Conservation (phyloP, 495 filamentous ascomycete species). For the Neurospora sp. region DNA sequence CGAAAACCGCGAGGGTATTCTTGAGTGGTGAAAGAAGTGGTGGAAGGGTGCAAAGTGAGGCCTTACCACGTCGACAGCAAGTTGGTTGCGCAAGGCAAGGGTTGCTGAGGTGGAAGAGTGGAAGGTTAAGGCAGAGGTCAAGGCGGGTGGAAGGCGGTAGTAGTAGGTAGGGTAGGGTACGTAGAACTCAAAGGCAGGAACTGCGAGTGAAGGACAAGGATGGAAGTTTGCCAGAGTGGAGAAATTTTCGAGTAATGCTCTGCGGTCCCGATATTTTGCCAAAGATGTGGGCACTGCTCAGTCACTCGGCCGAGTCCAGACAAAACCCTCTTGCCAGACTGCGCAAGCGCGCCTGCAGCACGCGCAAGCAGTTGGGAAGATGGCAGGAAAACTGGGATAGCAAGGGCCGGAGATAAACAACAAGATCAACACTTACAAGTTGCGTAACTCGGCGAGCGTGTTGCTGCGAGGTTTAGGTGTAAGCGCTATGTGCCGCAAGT, state of each 20-base stretch:
- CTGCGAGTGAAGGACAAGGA: neutral
- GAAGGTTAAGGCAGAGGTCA: neutral
- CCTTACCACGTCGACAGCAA: neutral
- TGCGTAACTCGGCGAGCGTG: neutral
- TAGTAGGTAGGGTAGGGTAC: neutral
- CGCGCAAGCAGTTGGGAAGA: neutral
- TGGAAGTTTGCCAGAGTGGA: neutral
- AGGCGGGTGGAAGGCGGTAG: neutral
- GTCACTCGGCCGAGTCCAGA: neutral
- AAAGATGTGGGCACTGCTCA: neutral
- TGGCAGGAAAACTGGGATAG: neutral
- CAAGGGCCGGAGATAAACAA: neutral
- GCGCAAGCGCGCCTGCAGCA: neutral
- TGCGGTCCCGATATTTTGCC: neutral
- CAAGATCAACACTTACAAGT: neutral
- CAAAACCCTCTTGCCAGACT: neutral
- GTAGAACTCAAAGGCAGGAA: neutral
- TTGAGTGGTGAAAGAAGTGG: neutral
- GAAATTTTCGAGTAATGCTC: neutral
- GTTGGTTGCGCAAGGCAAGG: neutral
- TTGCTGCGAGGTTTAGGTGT: neutral
- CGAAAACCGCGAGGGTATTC: neutral
- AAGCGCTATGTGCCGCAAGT: neutral
- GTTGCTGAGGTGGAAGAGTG: neutral
- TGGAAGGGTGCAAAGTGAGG: neutral